Conservation (phyloP, 1,284 basidiomycete genomes). For the Cutaneotrichosporon mucoides region DNA sequence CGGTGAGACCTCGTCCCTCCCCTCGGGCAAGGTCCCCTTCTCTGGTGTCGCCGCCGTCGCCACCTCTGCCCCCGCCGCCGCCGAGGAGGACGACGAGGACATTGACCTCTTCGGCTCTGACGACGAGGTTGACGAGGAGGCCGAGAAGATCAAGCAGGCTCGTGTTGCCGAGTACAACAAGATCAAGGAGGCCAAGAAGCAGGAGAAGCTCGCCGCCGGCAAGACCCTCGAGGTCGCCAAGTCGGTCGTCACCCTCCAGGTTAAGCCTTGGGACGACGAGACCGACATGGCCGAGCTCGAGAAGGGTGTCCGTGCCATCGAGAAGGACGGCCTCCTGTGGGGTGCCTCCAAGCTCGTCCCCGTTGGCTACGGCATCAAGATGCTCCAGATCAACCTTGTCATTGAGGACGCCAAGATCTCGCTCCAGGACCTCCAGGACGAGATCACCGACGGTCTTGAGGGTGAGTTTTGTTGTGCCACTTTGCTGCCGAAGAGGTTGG, state of each 20-base stretch:
- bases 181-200: conserved; percentile 87
- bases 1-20: conserved; percentile 69
- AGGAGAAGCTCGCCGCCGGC: conserved; percentile 51
- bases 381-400: conserved; percentile 91
- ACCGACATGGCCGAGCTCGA: conserved; percentile 93
- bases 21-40: conserved; percentile 79
- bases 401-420: conserved; percentile 89
- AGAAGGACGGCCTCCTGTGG: conserved; percentile 92
- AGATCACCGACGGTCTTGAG: conserved; percentile 58
- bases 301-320: conserved; percentile 74
- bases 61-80: conserved; percentile 51
- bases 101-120: conserved; percentile 90
- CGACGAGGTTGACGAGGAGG: conserved; percentile 73
- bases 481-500: background rate
- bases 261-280: conserved; percentile 99
- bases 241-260: conserved; percentile 78
- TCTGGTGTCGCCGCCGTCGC: conserved; percentile 59
- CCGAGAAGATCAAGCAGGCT: conserved; percentile 90
- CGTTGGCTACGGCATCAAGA: conserved; percentile 77
- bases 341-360: conserved; percentile 78
- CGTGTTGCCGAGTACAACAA: conserved; percentile 90
- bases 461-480: conserved; percentile 9
- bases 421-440: conserved; percentile 88
- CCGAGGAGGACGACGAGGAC: conserved; percentile 79
- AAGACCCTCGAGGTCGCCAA: conserved; percentile 73